These are phyloP conservation scores for Mayamaea pseudoterrestris DNA, from an alignment of 108 stramenopile species.

Conservation along the genomic window DNA sequence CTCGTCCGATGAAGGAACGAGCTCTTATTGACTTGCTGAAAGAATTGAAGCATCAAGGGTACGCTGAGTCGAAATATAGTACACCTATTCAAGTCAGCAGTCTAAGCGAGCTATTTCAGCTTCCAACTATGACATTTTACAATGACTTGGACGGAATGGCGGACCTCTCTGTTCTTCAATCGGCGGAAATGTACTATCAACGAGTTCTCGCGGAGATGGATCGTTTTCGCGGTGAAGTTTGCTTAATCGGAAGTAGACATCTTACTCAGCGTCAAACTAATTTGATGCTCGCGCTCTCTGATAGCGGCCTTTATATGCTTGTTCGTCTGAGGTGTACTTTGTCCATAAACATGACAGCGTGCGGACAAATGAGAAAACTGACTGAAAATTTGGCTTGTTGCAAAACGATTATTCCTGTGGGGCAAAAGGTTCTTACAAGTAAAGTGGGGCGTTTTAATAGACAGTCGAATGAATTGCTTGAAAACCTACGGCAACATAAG, in stretches of 20 bases:
- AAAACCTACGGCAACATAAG: too few relatives aligned
- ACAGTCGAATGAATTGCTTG: too few relatives aligned
- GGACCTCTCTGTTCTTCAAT: slow-evolving; percentile 11
- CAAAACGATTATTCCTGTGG: too few relatives aligned
- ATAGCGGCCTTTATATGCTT: slow-evolving; percentile 40
- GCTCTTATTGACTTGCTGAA: slow-evolving; percentile 86
- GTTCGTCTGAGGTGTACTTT: slow-evolving; percentile 39
- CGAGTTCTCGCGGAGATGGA: slow-evolving; percentile 45
- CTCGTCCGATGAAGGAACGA: slow-evolving; percentile 84
- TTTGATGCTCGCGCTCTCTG: slow-evolving; percentile 50
- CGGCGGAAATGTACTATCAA: slow-evolving; percentile 56
- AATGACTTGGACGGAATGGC: neutral
- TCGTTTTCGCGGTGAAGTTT: slow-evolving; percentile 49
- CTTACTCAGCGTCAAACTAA: slow-evolving; percentile 66
- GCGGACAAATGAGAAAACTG: too few relatives aligned
- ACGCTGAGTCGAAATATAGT: slow-evolving; percentile 55
- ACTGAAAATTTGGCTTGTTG: too few relatives aligned
- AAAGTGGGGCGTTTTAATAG: too few relatives aligned
- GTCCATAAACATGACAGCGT: too few relatives aligned
- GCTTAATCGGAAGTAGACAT: slow-evolving; percentile 57
- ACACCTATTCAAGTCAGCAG: slow-evolving; percentile 46
- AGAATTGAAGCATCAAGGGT: slow-evolving; percentile 64
- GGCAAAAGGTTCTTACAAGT: too few relatives aligned
- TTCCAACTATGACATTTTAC: slow-evolving; percentile 35
- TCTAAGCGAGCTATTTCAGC: slow-evolving; percentile 45